A percentile compares a stretch with the other conserved stretches of the same genome.
Conservation (phyloP, 1,284 basidiomycete species). For the Malassezia arunalokei region DNA sequence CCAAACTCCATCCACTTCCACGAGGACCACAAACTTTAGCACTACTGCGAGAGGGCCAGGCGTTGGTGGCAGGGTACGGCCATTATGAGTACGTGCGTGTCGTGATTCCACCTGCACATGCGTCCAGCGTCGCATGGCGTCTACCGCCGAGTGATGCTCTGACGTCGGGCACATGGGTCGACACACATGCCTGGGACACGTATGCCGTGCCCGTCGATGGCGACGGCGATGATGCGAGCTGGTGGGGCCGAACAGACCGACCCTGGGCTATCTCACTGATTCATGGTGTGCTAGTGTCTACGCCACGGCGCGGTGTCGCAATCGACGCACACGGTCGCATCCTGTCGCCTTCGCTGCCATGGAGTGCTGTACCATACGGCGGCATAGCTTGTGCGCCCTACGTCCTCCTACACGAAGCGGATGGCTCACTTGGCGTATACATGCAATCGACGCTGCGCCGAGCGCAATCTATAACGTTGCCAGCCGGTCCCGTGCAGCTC, state of each 20-base stretch:
- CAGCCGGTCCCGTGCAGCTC: constrained; percentile 9
- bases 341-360: neutral
- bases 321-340: constrained; percentile 1
- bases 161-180: neutral
- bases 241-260: constrained; percentile 2
- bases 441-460: constrained; percentile 17
- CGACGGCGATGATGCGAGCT: neutral
- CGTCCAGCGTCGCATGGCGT: constrained; percentile 5
- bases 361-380: constrained; percentile 52
- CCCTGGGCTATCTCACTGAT: neutral
- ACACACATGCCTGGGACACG: constrained; percentile 8
- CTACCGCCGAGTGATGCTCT: constrained; percentile 4
- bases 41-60: constrained; percentile 46
- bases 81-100: constrained; percentile 5
- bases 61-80: constrained; percentile 5
- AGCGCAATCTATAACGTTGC: constrained; percentile 49
- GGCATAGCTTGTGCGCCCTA: constrained; percentile 47
- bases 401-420: neutral
- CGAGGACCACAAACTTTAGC: constrained; percentile 69
- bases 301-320: neutral
- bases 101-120: neutral
- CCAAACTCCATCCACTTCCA: constrained; percentile 63
- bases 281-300: neutral
- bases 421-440: neutral
- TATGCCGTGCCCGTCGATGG: constrained; percentile 1